Evolutionary conservation across 768 basidiomycete genomes (phyloP), one percentile per base, ranked within the genome.

Genomic region (Gautieria morchelliformis): DNA sequence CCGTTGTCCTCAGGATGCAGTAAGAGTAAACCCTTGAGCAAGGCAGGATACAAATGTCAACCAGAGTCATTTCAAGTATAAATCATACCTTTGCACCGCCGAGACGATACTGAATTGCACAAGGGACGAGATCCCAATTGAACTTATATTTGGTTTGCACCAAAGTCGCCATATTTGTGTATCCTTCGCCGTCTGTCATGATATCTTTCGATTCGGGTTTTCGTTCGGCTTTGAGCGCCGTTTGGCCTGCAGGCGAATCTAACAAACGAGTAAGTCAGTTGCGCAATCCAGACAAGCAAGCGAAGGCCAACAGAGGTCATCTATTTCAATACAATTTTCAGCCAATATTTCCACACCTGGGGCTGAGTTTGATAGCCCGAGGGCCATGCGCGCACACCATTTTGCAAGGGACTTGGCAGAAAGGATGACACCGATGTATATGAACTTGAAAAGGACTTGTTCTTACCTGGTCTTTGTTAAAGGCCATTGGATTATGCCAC

Each of bases 311-410:
- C 85, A 62, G 37, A 80, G 75, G 48, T 87, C 84, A 7, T 68
- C 65, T 17, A 74, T 71, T 9, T 68, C 60, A 0, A 60, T 53
- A 7, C 84, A 75, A 24, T 79, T 64, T 2, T 63, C 56, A 1
- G 64, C 58, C 0, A 68, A 59, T 3, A 87, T 58, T 7, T 69
- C 60, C 3, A 79, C 67, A 0, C 81, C 84, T 6, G 84, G 84
- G 4, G 80, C 71, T 1, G 85, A 85, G 51, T 76, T 85, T 0
- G 85, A 87, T 6, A 85, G 65, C 0, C 79, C 82, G 9, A 87
- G 72, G 0, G 78, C 74, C 60, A 79, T 81, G 0, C 84, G 75
- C n/a, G 84, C 75, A 12, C 77, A 72, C 78, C 80, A 87, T 67
- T 87, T 87, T 1, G 78, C 72, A 69, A 85, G 76, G 11, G 74